Evolutionary conservation across 2,329 filamentous ascomycete species (phyloP).

Genomic region (Ophiostoma australiae): DNA sequence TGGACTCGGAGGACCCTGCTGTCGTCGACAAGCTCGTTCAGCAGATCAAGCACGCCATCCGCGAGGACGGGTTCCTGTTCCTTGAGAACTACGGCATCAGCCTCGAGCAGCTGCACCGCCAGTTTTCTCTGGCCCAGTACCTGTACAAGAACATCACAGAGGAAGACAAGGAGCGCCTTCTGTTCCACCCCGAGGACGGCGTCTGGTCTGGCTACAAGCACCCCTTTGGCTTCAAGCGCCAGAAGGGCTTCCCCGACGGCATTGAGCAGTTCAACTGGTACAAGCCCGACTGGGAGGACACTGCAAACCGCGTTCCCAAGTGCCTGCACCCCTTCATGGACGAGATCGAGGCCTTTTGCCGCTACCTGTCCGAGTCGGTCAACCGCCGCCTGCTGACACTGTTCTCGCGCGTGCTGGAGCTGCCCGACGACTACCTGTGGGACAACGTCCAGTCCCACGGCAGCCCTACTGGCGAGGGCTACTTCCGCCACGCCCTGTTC

Average conservation of each 20-base stretch:
- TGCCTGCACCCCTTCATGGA: constrained; percentile 48
- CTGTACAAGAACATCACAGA: constrained; percentile 46
- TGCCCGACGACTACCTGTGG: constrained; percentile 44
- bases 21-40: constrained; percentile 42
- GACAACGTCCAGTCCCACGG: constrained; percentile 42
- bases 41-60: constrained; percentile 41
- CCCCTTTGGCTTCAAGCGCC: constrained; percentile 44
- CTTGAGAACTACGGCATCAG: constrained; percentile 49
- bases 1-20: constrained; percentile 40
- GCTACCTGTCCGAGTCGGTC: constrained; percentile 46
- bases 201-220: constrained; percentile 49
- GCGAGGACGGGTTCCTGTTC: constrained; percentile 44
- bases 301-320: constrained; percentile 39
- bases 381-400: constrained; percentile 41
- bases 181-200: constrained; percentile 46
- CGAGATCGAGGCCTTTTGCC: constrained; percentile 42
- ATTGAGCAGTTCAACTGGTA: constrained; percentile 55
- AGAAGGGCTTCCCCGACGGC: constrained; percentile 42
- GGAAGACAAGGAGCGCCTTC: constrained; percentile 45
- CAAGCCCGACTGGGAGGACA: constrained; percentile 42
- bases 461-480: constrained; percentile 41
- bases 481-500: constrained; percentile 44
- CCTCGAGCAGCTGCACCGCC: constrained; percentile 45
- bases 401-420: constrained; percentile 42
- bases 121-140: constrained; percentile 48